Evolutionary conservation across 129 eudicot species (phyloP).

Genomic region (Glebionis coronaria): DNA sequence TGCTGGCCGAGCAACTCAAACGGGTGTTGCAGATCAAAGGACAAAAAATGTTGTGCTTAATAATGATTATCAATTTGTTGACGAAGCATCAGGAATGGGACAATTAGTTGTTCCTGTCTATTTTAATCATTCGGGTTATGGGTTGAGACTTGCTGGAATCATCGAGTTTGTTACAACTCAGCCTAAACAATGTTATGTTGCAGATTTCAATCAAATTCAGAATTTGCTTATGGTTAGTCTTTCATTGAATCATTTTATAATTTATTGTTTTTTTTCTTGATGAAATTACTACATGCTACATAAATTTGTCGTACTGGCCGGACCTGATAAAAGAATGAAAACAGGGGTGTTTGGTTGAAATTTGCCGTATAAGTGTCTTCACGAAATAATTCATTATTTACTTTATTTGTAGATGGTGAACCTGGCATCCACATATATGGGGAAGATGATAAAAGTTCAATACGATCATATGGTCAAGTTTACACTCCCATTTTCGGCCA

Average conservation of each 20-base stretch:
- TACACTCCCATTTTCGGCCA: too few relatives aligned
- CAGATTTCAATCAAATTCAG: not conserved
- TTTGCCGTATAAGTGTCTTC: too few relatives aligned
- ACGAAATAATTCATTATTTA: too few relatives aligned
- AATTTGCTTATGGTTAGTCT: not conserved
- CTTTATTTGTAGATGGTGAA: too few relatives aligned
- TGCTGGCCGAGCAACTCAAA: conserved; percentile 13
- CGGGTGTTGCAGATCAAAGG: conserved; percentile 1
- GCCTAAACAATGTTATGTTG: conserved; percentile 4
- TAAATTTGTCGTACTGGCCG: too few relatives aligned
- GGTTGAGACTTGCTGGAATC: conserved; percentile 2
- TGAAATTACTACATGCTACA: too few relatives aligned
- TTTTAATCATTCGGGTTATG: not conserved
- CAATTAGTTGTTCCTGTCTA: conserved; percentile 13
- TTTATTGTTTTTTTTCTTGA: not conserved
- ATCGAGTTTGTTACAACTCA: conserved; percentile 2
- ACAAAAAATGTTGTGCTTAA: not conserved
- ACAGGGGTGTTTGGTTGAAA: too few relatives aligned
- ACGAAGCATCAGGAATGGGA: not conserved
- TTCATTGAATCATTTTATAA: not conserved
- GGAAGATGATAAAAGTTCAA: too few relatives aligned
- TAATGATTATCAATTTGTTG: not conserved
- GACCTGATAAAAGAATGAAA: too few relatives aligned
- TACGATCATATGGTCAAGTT: too few relatives aligned
- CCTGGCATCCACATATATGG: too few relatives aligned